Evolutionary conservation across 176 grass and related monocot species (phyloP), one percentile per base, ranked within the genome.

Genomic region (Zoysia japonica): DNA sequence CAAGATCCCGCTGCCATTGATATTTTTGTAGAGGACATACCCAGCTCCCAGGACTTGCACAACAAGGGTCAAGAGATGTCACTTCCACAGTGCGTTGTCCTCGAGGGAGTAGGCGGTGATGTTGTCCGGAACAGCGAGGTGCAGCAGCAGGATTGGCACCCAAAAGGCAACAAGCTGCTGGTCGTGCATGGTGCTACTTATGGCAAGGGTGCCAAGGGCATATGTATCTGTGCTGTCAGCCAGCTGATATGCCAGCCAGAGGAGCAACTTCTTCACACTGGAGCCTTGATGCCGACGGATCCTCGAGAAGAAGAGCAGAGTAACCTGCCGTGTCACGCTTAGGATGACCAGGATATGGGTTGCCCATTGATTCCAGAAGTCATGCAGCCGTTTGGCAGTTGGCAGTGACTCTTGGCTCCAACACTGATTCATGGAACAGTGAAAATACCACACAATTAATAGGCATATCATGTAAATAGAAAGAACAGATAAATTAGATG

Each of bases 31-130:
- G 66, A 86, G 6, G 20, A 80, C 76, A 2, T 80, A 80, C 9
- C 50, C 19, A 2, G 84, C 84, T 1, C 36, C 28, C 2, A 53
- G 10, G 13, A 68, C 50, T 28, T 86, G 84, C 20, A 74, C 70
- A 0, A 35, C 50, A 8, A 86, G 76, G 3, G 48, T 72, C 2
- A 86, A 69, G 12, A 86, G 8, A n/a, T 80, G 76, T 39, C 76
- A 52, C 49, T 61, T 45, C 86, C 89, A 60, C 35, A 86, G 70
- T 70, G 84, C 15, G 65, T 84, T 65, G 16, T 80, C 89, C 82
- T 91, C 11, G 1, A 90, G 3, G 8, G 84, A 71, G 51, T 80
- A 87, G 12, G 88, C 74, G 0, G 84, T 87, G 54, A 90, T 90
- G 62, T 75, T 84, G 41, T 90, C 84, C 0, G 61, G 84, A 8